Evolutionary conservation across 371 early-diverging fungal species (phyloP).

Genomic region (Syncephalastrum monosporum): DNA sequence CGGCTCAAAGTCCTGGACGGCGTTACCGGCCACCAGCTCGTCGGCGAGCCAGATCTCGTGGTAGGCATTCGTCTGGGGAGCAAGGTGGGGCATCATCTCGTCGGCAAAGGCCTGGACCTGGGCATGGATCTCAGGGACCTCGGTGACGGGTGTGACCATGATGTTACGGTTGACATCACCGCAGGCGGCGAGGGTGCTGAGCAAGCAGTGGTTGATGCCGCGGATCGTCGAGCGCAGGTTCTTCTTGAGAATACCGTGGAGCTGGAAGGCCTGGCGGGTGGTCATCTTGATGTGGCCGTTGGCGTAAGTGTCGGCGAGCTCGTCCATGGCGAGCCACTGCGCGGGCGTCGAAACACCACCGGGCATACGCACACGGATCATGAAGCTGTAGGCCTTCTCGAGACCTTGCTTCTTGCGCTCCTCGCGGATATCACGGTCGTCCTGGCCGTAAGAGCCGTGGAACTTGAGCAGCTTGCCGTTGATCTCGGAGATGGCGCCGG

Average conservation of each 20-base stretch:
- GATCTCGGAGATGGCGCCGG: slow-evolving; percentile 84
- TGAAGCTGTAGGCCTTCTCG: slow-evolving; percentile 91
- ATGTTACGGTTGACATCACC: slow-evolving; percentile 97
- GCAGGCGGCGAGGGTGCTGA: slow-evolving; percentile 91
- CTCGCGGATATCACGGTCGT: slow-evolving; percentile 92
- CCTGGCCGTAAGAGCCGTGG: slow-evolving; percentile 96
- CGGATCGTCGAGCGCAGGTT: slow-evolving; percentile 85
- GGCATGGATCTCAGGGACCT: slow-evolving; percentile 73
- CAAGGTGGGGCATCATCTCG: slow-evolving; percentile 70
- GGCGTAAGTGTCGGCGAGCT: slow-evolving; percentile 76
- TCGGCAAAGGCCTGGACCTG: slow-evolving; percentile 74
- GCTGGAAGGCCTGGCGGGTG: slow-evolving; percentile 94
- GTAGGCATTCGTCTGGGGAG: slow-evolving; percentile 87
- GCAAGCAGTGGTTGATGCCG: slow-evolving; percentile 82
- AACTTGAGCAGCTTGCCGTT: slow-evolving; percentile 93
- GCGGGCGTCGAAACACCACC: slow-evolving; percentile 85
- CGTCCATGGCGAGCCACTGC: slow-evolving; percentile 93
- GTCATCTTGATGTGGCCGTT: slow-evolving; percentile 91
- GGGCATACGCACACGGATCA: slow-evolving; percentile 93
- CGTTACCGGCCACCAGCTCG: slow-evolving; percentile 78
- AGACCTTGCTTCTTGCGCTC: slow-evolving; percentile 81
- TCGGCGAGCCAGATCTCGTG: slow-evolving; percentile 96
- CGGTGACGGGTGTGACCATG: slow-evolving; percentile 86
- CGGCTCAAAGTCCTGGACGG: slow-evolving; percentile 84
- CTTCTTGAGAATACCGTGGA: slow-evolving; percentile 91